Evolutionary conservation across 495 filamentous ascomycete species (phyloP).

Genomic region (Penicillium riverlandense): DNA sequence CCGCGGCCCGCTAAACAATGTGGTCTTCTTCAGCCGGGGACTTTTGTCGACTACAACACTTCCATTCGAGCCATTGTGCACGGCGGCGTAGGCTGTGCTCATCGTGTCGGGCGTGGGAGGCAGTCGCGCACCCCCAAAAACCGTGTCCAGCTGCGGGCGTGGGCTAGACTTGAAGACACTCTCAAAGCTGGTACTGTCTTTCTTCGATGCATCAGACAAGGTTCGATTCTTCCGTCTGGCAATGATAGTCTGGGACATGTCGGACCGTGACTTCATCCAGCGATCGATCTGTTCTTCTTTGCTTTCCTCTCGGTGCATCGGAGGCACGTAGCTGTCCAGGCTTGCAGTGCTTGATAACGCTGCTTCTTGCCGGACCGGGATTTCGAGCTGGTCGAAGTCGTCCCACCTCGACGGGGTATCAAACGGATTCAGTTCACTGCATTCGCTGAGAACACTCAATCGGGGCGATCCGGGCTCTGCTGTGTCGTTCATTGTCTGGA

Average conservation of each 20-base stretch:
- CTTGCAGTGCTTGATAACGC: slow-evolving; percentile 6
- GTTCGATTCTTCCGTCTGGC: slow-evolving; percentile 11
- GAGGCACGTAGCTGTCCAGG: slow-evolving; percentile 11
- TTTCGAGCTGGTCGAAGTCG: slow-evolving; percentile 25
- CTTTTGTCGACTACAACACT: slow-evolving; percentile 24
- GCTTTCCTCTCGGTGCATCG: slow-evolving; percentile 7
- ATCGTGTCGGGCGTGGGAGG: slow-evolving; percentile 42
- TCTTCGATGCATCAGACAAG: slow-evolving; percentile 11
- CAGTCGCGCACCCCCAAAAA: slow-evolving; percentile 28
- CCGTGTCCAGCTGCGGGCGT: slow-evolving; percentile 20
- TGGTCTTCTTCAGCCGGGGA: slow-evolving; percentile 7
- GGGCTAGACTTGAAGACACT: slow-evolving; percentile 10
- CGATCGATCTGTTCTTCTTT: slow-evolving; percentile 17
- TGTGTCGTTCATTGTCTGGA: slow-evolving; percentile 25
- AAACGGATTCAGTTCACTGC: slow-evolving; percentile 65
- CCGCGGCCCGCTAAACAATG: slow-evolving; percentile 9
- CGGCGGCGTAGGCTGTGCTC: slow-evolving; percentile 30
- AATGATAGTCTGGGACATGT: slow-evolving; percentile 12
- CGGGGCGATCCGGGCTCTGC: slow-evolving; percentile 49
- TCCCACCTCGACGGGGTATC: slow-evolving; percentile 20
- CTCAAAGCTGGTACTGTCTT: slow-evolving; percentile 9
- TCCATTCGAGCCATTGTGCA: slow-evolving; percentile 27
- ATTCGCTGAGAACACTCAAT: slow-evolving; percentile 72
- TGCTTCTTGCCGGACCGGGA: slow-evolving; percentile 20
- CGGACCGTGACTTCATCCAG: slow-evolving; percentile 23